phyloP scores from a whole-genome alignment of 2,329 filamentous ascomycete species.

The Trichothecium sympodiale region DNA sequence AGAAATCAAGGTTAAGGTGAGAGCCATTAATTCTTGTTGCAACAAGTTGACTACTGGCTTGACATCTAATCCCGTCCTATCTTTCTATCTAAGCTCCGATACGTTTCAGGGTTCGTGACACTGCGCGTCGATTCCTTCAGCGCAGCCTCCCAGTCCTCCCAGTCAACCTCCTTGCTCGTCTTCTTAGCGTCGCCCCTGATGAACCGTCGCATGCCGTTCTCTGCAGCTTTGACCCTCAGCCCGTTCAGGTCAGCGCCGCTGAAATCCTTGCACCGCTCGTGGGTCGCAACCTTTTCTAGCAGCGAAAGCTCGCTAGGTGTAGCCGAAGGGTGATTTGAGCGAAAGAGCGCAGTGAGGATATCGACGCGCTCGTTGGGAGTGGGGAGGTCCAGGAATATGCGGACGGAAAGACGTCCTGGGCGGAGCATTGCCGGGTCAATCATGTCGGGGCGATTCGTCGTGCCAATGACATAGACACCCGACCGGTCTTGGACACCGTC shows the following conservation, averaged over 20 bases:
- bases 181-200: constrained; percentile 6
- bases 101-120: constrained; percentile 2
- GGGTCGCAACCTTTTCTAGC: constrained; percentile 55
- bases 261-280: constrained; percentile 61
- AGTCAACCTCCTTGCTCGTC: constrained; percentile 14
- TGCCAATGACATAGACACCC: constrained; percentile 89
- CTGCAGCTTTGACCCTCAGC: constrained; percentile 35
- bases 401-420: constrained; percentile 76
- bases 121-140: constrained; percentile 26
- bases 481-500: constrained; percentile 72
- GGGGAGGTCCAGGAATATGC: constrained; percentile 84
- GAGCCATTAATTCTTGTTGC: no score
- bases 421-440: constrained; percentile 93
- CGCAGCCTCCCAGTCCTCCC: constrained; percentile 37
- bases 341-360: constrained; percentile 63
- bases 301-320: constrained; percentile 36
- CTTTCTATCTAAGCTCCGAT: background rate
- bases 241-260: constrained; percentile 54
- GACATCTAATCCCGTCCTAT: background rate
- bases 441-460: constrained; percentile 91
- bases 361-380: constrained; percentile 69
- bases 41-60: no score
- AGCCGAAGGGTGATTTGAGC: constrained; percentile 25
- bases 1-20: no score
- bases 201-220: constrained; percentile 33